Conservation (phyloP, 2,329 filamentous ascomycete species). For the Ascosphaera pollenicola region DNA sequence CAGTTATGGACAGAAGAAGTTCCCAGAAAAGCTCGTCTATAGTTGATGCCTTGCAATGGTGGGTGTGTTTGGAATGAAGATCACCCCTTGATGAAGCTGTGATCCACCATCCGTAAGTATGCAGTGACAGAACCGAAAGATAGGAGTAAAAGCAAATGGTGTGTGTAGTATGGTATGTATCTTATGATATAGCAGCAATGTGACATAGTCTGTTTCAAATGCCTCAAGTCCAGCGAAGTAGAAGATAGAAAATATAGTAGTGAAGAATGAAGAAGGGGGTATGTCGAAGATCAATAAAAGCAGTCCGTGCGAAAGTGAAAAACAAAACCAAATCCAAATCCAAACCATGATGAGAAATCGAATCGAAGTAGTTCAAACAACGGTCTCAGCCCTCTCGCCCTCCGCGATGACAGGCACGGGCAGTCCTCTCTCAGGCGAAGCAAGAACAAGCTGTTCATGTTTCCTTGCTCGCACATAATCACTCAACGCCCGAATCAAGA, state of each 20-base stretch:
- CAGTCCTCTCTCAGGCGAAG: slow-evolving; percentile 76
- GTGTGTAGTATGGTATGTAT: no score
- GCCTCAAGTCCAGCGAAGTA: slow-evolving; percentile 1
- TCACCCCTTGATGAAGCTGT: no score
- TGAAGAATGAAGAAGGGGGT: slow-evolving; percentile 4
- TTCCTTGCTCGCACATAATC: slow-evolving; percentile 73
- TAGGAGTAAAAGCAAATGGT: no score
- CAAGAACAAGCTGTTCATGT: slow-evolving; percentile 81
- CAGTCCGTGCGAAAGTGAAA: slow-evolving; percentile 2
- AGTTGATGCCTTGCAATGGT: no score
- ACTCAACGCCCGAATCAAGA: slow-evolving; percentile 78
- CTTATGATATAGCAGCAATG: no score
- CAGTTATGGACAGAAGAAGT: no score
- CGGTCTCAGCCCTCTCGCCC: slow-evolving; percentile 56
- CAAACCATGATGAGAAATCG: slow-evolving; percentile 1
- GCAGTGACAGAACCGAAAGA: no score
- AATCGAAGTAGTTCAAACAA: slow-evolving; percentile 30
- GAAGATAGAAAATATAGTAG: slow-evolving; percentile 1
- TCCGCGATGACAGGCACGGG: slow-evolving; percentile 69
- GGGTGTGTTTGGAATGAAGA: no score
- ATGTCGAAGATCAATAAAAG: slow-evolving; percentile 2
- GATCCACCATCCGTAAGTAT: no score
- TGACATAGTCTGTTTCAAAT: no score
- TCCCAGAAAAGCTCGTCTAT: no score
- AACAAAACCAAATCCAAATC: slow-evolving; percentile 1